Evolutionary conservation across 2,329 filamentous ascomycete genomes (phyloP), one percentile per base, ranked within the genome.

Genomic region (Ceratocystis diversiconidia): DNA sequence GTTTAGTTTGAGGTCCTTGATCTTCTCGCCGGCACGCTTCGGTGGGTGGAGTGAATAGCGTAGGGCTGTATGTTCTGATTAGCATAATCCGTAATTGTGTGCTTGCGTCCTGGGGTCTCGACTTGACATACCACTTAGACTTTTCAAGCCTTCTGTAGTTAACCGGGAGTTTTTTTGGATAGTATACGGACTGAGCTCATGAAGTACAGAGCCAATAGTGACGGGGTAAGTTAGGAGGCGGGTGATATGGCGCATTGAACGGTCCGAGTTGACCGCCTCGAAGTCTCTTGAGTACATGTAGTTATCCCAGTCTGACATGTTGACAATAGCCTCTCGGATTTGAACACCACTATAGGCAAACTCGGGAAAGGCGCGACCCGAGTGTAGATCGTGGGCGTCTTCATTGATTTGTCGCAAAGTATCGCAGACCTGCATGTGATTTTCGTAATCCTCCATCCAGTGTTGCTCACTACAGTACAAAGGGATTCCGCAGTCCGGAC

Each of bases 271-370:
- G 73, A 99, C 86, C 4, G 95, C 95, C 70, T 87, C 83, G 72
- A 94, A 97, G 71, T 95, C 88, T 72, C 94, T 82, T 2, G 91
- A 95, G 74, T 96, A 99, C 72, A 99, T 79, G 71, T 95, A 90
- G 0, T 94, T 97, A 75, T 99, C 94, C 94, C 94, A 99, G 75
- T 95, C 99, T 55, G 88, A 95, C 88, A 99, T 92, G 76, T 99
- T 99, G 70, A 96, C 85, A 70, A 94, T 81, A 43, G 91, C 89
- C 74, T 96, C 92, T 69, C 96, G 92, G 74, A 96, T 85, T 77
- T 96, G 92, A 65, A 86, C 81, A 15, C 88, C 89, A 0, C 94
- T 91, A 73, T 96, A 95, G 68, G 92, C 85, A 72, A 95, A 97
- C 75, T 99, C 95, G 15, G 89, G 87, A 75, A 99, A 99, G 75